Percentiles rank a stretch among this genome's conserved stretches.
These are phyloP conservation scores for Tympanopsis confertula DNA, from an alignment of 2,329 filamentous ascomycete species.

Conservation along the genomic window DNA sequence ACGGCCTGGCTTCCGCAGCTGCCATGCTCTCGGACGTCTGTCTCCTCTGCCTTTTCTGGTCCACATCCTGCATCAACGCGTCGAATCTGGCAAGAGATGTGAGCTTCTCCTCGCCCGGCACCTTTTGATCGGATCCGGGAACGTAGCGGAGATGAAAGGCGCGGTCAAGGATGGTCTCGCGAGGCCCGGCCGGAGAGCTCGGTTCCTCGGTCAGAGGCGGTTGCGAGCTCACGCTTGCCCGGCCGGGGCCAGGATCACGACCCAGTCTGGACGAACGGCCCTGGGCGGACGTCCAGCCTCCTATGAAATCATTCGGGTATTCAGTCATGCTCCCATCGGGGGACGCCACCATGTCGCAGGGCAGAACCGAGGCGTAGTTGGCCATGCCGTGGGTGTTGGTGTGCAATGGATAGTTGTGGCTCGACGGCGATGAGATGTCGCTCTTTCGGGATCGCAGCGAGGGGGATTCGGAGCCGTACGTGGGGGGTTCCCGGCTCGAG, in stretches of 20 bases:
- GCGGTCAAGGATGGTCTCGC: conserved; percentile 57
- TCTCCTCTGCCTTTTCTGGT: conserved; percentile 33
- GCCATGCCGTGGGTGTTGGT: conserved; percentile 27
- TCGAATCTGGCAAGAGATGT: conserved; percentile 56
- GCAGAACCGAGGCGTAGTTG: conserved; percentile 37
- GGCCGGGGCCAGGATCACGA: conserved; percentile 38
- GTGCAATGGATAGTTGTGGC: conserved; percentile 28
- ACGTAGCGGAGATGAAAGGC: conserved; percentile 54
- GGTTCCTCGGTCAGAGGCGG: conserved; percentile 17
- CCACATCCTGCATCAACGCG: conserved; percentile 50
- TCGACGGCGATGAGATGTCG: conserved; percentile 45
- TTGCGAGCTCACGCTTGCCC: conserved; percentile 42
- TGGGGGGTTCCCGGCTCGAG: conserved; percentile 35
- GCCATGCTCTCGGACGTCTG: conserved; percentile 15
- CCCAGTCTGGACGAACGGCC: conserved; percentile 45
- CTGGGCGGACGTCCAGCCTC: conserved; percentile 48
- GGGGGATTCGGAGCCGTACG: conserved; percentile 43
- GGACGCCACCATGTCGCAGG: conserved; percentile 41
- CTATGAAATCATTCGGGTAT: conserved; percentile 42
- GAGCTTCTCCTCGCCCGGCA: conserved; percentile 47
- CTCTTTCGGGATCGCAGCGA: conserved; percentile 51
- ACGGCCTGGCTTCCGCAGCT: conserved; percentile 4
- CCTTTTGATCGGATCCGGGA: conserved; percentile 42
- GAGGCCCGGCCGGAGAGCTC: conserved; percentile 37
- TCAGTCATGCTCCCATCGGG: conserved; percentile 39